These are phyloP conservation scores for Haberlea rhodopensis DNA, from an alignment of 257 asterid species.

Conservation along the genomic window DNA sequence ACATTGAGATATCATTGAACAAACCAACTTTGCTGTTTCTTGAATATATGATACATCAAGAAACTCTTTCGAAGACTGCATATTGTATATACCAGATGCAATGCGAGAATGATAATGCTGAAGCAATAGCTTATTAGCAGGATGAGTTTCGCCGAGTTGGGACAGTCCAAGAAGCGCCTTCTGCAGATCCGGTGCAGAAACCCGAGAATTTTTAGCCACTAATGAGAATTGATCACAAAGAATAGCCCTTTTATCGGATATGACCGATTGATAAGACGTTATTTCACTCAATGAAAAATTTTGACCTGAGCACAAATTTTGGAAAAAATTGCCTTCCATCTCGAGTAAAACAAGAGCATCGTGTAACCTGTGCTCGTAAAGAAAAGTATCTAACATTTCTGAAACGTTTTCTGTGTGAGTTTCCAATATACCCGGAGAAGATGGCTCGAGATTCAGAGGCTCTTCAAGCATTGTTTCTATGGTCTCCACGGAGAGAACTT, in stretches of 20 bases:
- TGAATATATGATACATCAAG: constrained; percentile 31
- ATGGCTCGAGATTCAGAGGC: constrained; percentile 23
- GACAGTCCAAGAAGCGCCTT: constrained; percentile 54
- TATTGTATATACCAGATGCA: constrained; percentile 32
- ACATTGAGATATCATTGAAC: constrained; percentile 74
- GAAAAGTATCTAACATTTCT: constrained; percentile 56
- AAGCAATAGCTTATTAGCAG: constrained; percentile 49
- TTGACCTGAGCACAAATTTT: constrained; percentile 29
- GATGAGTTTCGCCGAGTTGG: constrained; percentile 48
- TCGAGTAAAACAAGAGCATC: constrained; percentile 61
- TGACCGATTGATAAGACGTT: constrained; percentile 39
- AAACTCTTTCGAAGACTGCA: constrained; percentile 38
- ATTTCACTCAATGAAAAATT: constrained; percentile 39
- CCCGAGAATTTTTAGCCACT: constrained; percentile 49
- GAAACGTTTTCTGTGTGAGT: constrained; percentile 50
- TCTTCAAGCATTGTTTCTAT: constrained; percentile 39
- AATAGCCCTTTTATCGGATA: constrained; percentile 51
- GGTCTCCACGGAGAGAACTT: constrained; percentile 40
- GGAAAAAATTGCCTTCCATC: constrained; percentile 50
- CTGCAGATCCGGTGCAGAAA: constrained; percentile 68
- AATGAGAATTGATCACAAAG: constrained; percentile 40
- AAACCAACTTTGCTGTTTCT: constrained; percentile 38
- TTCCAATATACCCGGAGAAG: constrained; percentile 41
- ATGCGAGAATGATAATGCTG: constrained; percentile 57
- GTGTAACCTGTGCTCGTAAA: constrained; percentile 56